Conservation (phyloP, 345 rosid genomes). For the Salix koriyanagi region DNA sequence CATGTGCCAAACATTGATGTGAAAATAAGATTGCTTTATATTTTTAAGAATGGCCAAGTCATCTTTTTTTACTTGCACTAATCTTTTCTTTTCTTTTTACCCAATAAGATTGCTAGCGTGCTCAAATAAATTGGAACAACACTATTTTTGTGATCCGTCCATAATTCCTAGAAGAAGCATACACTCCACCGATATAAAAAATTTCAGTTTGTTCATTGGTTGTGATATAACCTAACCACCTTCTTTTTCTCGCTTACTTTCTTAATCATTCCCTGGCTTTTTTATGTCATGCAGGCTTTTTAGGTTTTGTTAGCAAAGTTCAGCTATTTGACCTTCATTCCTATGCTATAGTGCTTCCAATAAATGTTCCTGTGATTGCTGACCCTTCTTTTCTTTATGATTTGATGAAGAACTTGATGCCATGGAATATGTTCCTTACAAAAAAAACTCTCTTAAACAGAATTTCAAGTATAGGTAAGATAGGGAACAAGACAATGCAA, state of each 20-base stretch:
- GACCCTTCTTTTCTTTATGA: not conserved
- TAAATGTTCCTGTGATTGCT: not conserved
- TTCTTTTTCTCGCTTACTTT: not conserved
- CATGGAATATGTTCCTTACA: not conserved
- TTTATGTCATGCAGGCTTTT: not conserved
- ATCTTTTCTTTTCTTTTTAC: too few relatives aligned
- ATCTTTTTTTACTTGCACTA: too few relatives aligned
- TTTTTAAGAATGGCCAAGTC: too few relatives aligned
- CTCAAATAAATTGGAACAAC: too few relatives aligned
- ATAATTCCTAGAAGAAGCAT: not conserved
- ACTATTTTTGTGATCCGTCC: too few relatives aligned
- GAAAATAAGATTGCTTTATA: too few relatives aligned
- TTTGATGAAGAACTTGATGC: not conserved
- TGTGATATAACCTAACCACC: not conserved
- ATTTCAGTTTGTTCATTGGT: not conserved
- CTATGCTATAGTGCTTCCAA: not conserved
- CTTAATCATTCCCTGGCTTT: not conserved
- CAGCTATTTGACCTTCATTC: not conserved
- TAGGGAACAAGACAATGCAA: slow-evolving; percentile 74
- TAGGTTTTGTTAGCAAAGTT: not conserved
- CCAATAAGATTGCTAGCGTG: too few relatives aligned
- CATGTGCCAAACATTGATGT: too few relatives aligned
- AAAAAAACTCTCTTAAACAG: not conserved
- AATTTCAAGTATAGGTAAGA: slow-evolving; percentile 56
- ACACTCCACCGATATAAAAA: not conserved